These are phyloP conservation scores for Pseudogymnoascus sp. DNA, from an alignment of 2,329 filamentous ascomycete genomes.

Conservation along the genomic window DNA sequence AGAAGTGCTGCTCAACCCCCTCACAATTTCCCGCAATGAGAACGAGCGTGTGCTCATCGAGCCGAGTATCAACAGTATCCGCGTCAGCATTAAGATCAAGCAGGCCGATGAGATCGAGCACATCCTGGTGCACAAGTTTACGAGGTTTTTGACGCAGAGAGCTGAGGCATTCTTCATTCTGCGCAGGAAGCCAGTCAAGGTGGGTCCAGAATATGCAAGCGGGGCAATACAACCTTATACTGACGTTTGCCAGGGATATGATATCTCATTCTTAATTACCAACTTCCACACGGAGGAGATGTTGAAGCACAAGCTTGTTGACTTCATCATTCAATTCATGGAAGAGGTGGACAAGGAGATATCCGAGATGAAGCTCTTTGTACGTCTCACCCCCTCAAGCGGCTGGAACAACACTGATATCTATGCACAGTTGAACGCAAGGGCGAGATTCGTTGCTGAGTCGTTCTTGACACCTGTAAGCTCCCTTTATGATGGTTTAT, in stretches of 20 bases:
- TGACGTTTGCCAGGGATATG: conserved; percentile 64
- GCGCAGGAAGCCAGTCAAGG: conserved; percentile 89
- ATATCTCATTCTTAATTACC: conserved; percentile 97
- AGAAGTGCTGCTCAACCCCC: conserved; percentile 84
- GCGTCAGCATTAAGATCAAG: conserved; percentile 98
- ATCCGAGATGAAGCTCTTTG: conserved; percentile 99
- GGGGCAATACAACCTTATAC: not conserved
- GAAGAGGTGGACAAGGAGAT: conserved; percentile 99
- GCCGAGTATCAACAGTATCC: conserved; percentile 92
- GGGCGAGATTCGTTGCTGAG: conserved; percentile 95
- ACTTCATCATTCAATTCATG: conserved; percentile 99
- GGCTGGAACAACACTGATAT: conserved; percentile 13
- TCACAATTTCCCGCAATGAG: conserved; percentile 89
- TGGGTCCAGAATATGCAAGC: conserved; percentile 33
- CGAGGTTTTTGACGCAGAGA: conserved; percentile 88
- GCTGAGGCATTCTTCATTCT: conserved; percentile 97
- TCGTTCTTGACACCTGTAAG: conserved; percentile 91
- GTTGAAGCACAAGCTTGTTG: conserved; percentile 97
- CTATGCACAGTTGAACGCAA: conserved; percentile 72
- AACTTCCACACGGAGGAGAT: conserved; percentile 99
- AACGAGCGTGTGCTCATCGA: conserved; percentile 96
- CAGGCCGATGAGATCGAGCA: conserved; percentile 98
- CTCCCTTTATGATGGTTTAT: not conserved
- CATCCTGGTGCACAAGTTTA: conserved; percentile 98
- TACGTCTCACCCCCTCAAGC: conserved; percentile 43